phyloP scores from a whole-genome alignment of 2,329 filamentous ascomycete genomes.

The Tolypocladium capitatum region DNA sequence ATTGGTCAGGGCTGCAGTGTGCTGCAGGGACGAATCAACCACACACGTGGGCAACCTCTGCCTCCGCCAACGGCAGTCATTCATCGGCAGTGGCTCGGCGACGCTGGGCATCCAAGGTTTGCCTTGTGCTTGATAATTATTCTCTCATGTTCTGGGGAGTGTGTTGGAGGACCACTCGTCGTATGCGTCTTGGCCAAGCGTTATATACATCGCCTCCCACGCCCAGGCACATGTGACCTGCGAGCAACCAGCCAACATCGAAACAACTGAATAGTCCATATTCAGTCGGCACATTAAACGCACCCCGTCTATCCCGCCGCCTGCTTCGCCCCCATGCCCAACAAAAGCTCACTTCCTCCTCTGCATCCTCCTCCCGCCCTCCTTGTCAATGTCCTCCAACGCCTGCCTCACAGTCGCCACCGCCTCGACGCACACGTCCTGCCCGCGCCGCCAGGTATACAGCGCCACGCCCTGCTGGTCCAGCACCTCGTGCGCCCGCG shows the following conservation, averaged over 20 bases:
- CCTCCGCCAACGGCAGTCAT: neutral
- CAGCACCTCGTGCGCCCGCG: slow-evolving; percentile 48
- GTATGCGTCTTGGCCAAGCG: too few species aligned
- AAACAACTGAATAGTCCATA: neutral
- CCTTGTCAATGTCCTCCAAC: slow-evolving; percentile 27
- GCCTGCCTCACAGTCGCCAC: slow-evolving; percentile 48
- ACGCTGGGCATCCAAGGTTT: too few species aligned
- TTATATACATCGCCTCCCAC: neutral
- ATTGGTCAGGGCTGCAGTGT: too few species aligned
- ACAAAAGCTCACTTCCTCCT: neutral
- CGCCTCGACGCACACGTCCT: slow-evolving; percentile 55
- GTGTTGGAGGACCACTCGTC: too few species aligned
- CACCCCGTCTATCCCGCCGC: neutral
- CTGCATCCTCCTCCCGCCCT: slow-evolving; percentile 2
- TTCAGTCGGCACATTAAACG: neutral
- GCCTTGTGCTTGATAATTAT: too few species aligned
- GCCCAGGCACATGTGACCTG: neutral
- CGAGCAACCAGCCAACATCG: neutral
- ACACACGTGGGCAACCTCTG: too few species aligned
- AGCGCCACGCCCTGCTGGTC: slow-evolving; percentile 53
- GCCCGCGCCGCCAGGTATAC: slow-evolving; percentile 60
- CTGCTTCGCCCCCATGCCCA: too few species aligned
- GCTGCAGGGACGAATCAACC: too few species aligned
- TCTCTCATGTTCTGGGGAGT: too few species aligned
- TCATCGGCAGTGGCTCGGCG: neutral